Percentiles rank a stretch among this genome's conserved stretches.
Conservation (phyloP, 352 stramenopile genomes). For the Phytophthora fragariae region DNA sequence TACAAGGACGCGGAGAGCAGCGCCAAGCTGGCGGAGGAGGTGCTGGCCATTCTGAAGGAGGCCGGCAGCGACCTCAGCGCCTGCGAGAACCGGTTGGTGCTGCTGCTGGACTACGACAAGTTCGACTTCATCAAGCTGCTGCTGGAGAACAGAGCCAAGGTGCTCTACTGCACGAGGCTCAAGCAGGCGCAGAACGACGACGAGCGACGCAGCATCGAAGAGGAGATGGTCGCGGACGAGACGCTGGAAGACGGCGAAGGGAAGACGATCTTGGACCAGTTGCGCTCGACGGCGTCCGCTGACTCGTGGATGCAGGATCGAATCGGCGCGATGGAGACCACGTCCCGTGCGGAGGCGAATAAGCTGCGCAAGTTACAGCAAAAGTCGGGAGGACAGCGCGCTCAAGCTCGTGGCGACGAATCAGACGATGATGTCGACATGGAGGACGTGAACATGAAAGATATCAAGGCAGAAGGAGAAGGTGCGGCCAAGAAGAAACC, state of each 20-base stretch:
- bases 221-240: slow-evolving; percentile 86
- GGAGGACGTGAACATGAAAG: slow-evolving; percentile 41
- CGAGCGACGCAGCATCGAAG: slow-evolving; percentile 91
- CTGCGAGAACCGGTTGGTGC: slow-evolving; percentile 98
- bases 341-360: slow-evolving; percentile 82
- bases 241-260: slow-evolving; percentile 89
- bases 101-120: slow-evolving; percentile 98
- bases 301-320: slow-evolving; percentile 96
- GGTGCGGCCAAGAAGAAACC: slow-evolving; percentile 60
- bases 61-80: slow-evolving; percentile 73
- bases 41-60: slow-evolving; percentile 80
- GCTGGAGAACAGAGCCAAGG: slow-evolving; percentile 95
- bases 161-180: slow-evolving; percentile 97
- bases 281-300: slow-evolving; percentile 90
- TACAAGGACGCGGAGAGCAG: slow-evolving; percentile 96
- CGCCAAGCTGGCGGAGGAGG: slow-evolving; percentile 92
- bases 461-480: slow-evolving; percentile 25
- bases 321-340: slow-evolving; percentile 87
- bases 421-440: slow-evolving; percentile 65
- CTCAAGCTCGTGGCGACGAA: slow-evolving; percentile 29
- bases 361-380: slow-evolving; percentile 83
- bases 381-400: slow-evolving; percentile 40
- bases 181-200: slow-evolving; percentile 96
- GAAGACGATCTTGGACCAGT: slow-evolving; percentile 89
- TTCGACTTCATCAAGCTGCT: slow-evolving; percentile 99